phyloP scores from a whole-genome alignment of 306 rosid genomes.

The Pachyrhizus erosus region DNA sequence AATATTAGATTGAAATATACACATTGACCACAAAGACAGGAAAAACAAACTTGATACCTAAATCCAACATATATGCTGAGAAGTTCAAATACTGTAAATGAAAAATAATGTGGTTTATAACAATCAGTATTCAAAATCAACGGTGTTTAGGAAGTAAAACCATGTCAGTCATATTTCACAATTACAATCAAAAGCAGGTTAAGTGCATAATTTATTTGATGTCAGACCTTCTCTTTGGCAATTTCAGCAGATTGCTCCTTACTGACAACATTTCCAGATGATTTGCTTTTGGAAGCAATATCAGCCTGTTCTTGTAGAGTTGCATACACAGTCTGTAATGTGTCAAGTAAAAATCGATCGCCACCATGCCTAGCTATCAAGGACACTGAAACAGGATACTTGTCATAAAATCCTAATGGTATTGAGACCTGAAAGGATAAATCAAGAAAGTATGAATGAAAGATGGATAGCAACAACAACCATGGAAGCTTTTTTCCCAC shows the following conservation, averaged over 20 bases:
- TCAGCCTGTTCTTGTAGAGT: conserved; percentile 86
- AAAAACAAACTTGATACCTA: conserved; percentile 7
- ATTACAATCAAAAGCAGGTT: conserved; percentile 31
- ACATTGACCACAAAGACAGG: background rate
- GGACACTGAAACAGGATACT: conserved; percentile 83
- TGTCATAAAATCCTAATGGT: conserved; percentile 83
- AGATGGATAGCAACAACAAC: conserved; percentile 27
- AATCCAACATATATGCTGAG: conserved; percentile 13
- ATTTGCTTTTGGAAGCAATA: conserved; percentile 67
- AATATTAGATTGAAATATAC: background rate
- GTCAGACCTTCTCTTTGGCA: conserved; percentile 84
- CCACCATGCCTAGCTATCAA: conserved; percentile 94
- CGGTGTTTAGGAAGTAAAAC: background rate
- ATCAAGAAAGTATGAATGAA: conserved; percentile 27
- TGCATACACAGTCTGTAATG: conserved; percentile 65
- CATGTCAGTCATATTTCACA: conserved; percentile 1
- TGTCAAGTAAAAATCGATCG: conserved; percentile 92
- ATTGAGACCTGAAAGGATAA: conserved; percentile 75
- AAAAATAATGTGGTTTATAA: conserved; percentile 15
- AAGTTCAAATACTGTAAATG: conserved; percentile 11
- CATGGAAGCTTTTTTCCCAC: conserved; percentile 8
- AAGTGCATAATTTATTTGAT: conserved; percentile 17
- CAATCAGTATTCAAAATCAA: background rate
- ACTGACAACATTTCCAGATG: conserved; percentile 67
- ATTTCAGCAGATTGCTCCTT: conserved; percentile 87